phyloP scores from a whole-genome alignment of 176 grass and related monocot species.

The Tillandsia fasciculata region DNA sequence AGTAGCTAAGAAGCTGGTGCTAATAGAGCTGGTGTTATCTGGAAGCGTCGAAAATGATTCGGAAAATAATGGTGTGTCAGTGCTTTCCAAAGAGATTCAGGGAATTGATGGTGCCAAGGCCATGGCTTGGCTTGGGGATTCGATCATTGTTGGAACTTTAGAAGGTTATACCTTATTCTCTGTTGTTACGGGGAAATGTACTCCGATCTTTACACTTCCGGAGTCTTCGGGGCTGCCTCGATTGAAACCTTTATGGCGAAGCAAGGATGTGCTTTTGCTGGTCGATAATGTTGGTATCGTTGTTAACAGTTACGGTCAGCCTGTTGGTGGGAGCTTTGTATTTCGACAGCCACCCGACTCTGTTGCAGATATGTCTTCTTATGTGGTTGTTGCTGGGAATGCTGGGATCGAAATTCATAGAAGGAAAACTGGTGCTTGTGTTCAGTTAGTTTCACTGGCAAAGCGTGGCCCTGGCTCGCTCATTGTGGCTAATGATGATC shows the following conservation, averaged over 20 bases:
- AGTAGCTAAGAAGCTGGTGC: constrained; percentile 51
- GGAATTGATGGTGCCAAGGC: constrained; percentile 54
- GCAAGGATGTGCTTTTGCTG: constrained; percentile 57
- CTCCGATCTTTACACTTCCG: constrained; percentile 60
- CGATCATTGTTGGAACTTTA: constrained; percentile 50
- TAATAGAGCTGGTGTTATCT: constrained; percentile 42
- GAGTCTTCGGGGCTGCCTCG: constrained; percentile 45
- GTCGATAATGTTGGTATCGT: constrained; percentile 87
- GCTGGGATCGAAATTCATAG: constrained; percentile 68
- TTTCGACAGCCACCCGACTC: constrained; percentile 53
- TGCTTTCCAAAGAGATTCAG: constrained; percentile 53
- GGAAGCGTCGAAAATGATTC: constrained; percentile 10
- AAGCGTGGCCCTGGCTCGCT: constrained; percentile 28
- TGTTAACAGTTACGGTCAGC: constrained; percentile 41
- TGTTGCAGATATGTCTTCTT: constrained; percentile 54
- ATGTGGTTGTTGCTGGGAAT: constrained; percentile 54
- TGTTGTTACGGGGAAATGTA: constrained; percentile 13
- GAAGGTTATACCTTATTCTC: constrained; percentile 55
- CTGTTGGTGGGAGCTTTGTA: constrained; percentile 63
- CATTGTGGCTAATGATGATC: constrained; percentile 49
- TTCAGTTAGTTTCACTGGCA: constrained; percentile 51
- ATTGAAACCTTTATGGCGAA: constrained; percentile 56
- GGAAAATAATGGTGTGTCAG: constrained; percentile 43
- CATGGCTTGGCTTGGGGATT: constrained; percentile 61
- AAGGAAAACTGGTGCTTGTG: constrained; percentile 44